Percentiles rank a stretch among this genome's conserved stretches.
phyloP scores from a whole-genome alignment of 2,329 filamentous ascomycete genomes.

The Monosporascus ibericus region DNA sequence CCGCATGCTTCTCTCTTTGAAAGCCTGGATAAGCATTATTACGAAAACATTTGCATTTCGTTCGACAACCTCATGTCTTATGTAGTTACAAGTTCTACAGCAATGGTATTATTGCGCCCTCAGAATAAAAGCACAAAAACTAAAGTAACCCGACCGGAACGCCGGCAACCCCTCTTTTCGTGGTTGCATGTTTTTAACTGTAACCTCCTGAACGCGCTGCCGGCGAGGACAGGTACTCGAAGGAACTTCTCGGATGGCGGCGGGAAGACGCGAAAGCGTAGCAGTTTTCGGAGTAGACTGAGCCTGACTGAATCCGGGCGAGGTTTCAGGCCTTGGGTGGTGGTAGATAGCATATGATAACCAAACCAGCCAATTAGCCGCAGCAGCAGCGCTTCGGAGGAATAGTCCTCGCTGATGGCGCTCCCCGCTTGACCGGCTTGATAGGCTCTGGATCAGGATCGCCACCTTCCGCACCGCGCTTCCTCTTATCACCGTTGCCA shows the following conservation, averaged over 20 bases:
- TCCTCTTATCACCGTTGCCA: neutral
- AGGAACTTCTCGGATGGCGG: neutral
- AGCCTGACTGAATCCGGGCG: neutral
- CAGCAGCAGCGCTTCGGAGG: neutral
- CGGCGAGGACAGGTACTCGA: neutral
- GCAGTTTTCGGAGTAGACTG: neutral
- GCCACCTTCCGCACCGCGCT: neutral
- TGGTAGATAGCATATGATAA: too few species aligned
- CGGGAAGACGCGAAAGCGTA: neutral
- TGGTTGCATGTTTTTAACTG: neutral
- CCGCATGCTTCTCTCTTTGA: too few species aligned
- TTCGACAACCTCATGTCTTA: too few species aligned
- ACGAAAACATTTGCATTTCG: too few species aligned
- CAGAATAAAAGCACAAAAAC: too few species aligned
- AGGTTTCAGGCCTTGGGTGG: too few species aligned
- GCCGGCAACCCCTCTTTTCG: neutral
- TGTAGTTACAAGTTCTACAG: too few species aligned
- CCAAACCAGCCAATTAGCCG: too few species aligned
- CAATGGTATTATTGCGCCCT: too few species aligned
- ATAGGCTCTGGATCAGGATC: neutral
- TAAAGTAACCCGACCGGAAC: neutral
- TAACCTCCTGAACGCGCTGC: neutral
- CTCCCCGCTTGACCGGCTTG: neutral
- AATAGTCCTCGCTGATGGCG: neutral
- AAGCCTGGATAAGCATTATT: too few species aligned